Percentiles rank a stretch among this genome's conserved stretches.
These are phyloP conservation scores for Talaromyces sp. DNA, from an alignment of 2,329 filamentous ascomycete species.

Conservation along the genomic window DNA sequence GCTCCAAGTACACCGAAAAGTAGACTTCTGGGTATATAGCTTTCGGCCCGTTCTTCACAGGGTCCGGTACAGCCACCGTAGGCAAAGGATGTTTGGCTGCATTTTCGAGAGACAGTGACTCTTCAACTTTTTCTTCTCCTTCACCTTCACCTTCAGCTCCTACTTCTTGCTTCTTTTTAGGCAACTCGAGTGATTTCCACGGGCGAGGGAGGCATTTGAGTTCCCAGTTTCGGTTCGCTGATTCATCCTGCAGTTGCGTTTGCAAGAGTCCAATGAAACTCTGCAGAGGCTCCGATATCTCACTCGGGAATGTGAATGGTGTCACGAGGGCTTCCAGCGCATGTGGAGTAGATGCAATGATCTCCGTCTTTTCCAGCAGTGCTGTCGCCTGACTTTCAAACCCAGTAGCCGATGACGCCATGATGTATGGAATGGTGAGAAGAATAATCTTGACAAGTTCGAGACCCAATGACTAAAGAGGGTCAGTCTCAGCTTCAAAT, in stretches of 20 bases:
- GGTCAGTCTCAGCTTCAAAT: background rate
- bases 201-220: conserved; percentile 59
- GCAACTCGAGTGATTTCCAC: conserved; percentile 38
- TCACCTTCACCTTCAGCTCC: background rate
- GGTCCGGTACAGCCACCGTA: conserved; percentile 66
- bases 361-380: conserved; percentile 87
- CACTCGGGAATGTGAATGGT: conserved; percentile 61
- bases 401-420: conserved; percentile 65
- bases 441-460: conserved; percentile 97
- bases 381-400: conserved; percentile 69
- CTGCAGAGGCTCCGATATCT: conserved; percentile 58
- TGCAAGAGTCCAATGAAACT: conserved; percentile 79
- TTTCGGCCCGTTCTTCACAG: conserved; percentile 66
- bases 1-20: conserved; percentile 83
- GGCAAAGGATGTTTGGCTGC: conserved; percentile 73
- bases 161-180: conserved; percentile 25
- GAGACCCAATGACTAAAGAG: conserved; percentile 54
- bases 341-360: conserved; percentile 85
- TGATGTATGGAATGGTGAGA: conserved; percentile 84
- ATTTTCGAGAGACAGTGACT: conserved; percentile 55
- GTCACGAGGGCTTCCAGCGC: conserved; percentile 80
- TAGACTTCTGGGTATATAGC: conserved; percentile 88
- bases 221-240: conserved; percentile 65
- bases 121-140: conserved; percentile 19
- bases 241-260: conserved; percentile 73